These are phyloP conservation scores for Helianthus tuberosus DNA, from an alignment of 129 eudicot species.

Conservation along the genomic window DNA sequence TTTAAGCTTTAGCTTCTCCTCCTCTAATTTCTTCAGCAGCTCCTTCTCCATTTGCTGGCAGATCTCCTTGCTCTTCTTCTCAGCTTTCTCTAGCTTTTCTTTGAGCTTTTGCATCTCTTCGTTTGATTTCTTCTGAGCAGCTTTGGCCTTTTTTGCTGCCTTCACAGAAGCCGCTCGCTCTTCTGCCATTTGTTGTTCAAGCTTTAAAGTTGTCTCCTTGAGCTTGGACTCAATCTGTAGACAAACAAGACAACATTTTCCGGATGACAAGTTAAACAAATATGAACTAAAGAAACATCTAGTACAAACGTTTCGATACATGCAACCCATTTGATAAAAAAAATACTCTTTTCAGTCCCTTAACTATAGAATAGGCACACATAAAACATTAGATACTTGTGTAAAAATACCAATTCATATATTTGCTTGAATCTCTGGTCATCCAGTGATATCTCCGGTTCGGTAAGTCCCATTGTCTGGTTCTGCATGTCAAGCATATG, in stretches of 20 bases:
- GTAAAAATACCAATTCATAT: conserved; percentile 54
- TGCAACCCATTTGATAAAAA: not conserved
- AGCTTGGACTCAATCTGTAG: conserved; percentile 64
- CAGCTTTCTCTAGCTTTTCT: too few species aligned
- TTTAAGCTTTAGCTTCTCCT: too few species aligned
- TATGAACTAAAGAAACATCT: not conserved
- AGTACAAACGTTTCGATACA: not conserved
- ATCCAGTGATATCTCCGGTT: conserved; percentile 39
- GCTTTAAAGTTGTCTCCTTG: conserved; percentile 50
- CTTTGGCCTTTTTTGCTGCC: too few species aligned
- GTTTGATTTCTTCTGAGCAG: too few species aligned
- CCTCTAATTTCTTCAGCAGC: too few species aligned
- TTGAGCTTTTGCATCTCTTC: too few species aligned
- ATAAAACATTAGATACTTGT: not conserved
- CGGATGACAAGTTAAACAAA: not conserved
- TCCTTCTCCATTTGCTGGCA: too few species aligned
- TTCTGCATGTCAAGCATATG: conserved; percentile 46
- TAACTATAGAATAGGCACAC: not conserved
- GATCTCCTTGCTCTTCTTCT: too few species aligned
- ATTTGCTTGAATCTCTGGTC: conserved; percentile 62
- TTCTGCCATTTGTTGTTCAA: conserved; percentile 58
- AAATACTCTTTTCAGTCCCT: not conserved
- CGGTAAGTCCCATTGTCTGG: conserved; percentile 39
- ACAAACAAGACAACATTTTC: not conserved
- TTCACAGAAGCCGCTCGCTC: too few species aligned